These are phyloP conservation scores for Candida saitoana DNA, from an alignment of 805 yeast species.

Conservation along the genomic window DNA sequence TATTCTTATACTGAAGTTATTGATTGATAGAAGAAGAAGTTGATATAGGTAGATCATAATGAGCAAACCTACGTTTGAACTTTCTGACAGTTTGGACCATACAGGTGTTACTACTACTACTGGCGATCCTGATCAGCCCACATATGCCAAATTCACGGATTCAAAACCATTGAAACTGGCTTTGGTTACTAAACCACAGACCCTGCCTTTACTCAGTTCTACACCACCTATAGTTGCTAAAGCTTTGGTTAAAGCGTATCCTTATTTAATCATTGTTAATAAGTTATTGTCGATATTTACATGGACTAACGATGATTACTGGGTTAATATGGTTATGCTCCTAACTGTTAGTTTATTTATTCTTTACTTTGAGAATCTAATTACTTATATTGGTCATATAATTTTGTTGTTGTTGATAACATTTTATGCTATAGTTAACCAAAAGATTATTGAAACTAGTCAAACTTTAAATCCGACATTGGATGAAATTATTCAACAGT, in stretches of 20 bases:
- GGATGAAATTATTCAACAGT: conserved; percentile 76
- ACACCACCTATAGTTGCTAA: conserved; percentile 92
- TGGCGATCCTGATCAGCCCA: conserved; percentile 13
- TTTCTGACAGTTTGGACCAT: conserved; percentile 2
- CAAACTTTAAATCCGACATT: conserved; percentile 64
- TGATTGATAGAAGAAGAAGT: too few relatives aligned
- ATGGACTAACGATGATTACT: conserved; percentile 86
- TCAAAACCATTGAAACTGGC: conserved; percentile 1
- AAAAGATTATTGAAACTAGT: conserved; percentile 54
- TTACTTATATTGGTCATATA: conserved; percentile 80
- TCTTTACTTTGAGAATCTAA: conserved; percentile 72
- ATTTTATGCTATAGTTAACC: conserved; percentile 56
- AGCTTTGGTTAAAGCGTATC: conserved; percentile 78
- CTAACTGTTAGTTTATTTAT: conserved; percentile 54
- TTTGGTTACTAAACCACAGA: conserved; percentile 33
- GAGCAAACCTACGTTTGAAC: conserved; percentile 5
- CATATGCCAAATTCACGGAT: conserved; percentile 27
- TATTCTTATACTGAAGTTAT: too few relatives aligned
- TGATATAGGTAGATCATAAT: too few relatives aligned
- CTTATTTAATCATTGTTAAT: conserved; percentile 73
- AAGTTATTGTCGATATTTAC: conserved; percentile 68
- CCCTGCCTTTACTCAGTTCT: conserved; percentile 79
- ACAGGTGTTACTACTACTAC: conserved; percentile 4
- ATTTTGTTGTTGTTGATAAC: conserved; percentile 59
- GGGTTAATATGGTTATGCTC: conserved; percentile 65